These are phyloP conservation scores for Xerophyta viscosa DNA, from an alignment of 106 monocot species.

Conservation along the genomic window DNA sequence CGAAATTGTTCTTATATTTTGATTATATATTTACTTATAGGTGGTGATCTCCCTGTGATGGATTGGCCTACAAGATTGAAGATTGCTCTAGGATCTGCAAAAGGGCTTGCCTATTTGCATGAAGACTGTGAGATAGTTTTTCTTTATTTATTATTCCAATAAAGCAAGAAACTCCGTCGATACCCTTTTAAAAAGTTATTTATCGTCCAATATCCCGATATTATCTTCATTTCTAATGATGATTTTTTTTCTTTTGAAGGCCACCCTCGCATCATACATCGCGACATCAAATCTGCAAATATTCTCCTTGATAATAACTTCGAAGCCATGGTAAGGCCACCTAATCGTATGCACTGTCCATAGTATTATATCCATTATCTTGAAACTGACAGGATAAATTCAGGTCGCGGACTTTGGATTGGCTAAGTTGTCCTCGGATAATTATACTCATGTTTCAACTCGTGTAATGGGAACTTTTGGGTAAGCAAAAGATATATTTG, in stretches of 20 bases:
- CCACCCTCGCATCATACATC: conserved; percentile 82
- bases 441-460: conserved; percentile 85
- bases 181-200: too few relatives aligned
- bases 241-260: conserved; percentile 24
- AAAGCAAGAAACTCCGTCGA: too few relatives aligned
- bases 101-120: conserved; percentile 86
- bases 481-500: conserved; percentile 17
- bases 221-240: background rate
- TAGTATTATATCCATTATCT: too few relatives aligned
- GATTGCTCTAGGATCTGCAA: conserved; percentile 85
- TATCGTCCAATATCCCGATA: too few relatives aligned
- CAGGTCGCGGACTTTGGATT: conserved; percentile 94
- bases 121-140: conserved; percentile 69
- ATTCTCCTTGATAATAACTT: conserved; percentile 74
- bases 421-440: conserved; percentile 73
- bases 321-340: conserved; percentile 64
- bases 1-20: too few relatives aligned
- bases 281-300: conserved; percentile 81
- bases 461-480: conserved; percentile 93
- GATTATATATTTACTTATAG: too few relatives aligned
- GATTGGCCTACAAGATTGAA: conserved; percentile 71
- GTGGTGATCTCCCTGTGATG: conserved; percentile 47
- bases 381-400: too few relatives aligned
- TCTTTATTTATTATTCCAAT: too few relatives aligned
- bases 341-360: background rate